phyloP scores from a whole-genome alignment of 179 eudicot species.

The Vitellaria paradoxa region DNA sequence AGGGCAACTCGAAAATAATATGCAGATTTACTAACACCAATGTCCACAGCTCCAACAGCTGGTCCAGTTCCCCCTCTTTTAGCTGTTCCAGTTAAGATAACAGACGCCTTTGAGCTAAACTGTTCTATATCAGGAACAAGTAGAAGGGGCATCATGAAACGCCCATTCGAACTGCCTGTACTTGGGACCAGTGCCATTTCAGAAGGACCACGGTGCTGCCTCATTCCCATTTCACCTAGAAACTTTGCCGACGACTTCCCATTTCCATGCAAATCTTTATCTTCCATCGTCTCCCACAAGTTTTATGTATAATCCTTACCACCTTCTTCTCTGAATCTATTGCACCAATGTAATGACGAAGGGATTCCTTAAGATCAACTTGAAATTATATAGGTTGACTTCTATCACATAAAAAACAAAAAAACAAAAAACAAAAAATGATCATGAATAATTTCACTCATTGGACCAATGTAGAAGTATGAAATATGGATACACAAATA shows the following conservation, averaged over 20 bases:
- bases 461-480: background rate
- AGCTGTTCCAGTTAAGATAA: conserved; percentile 67
- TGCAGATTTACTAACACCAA: conserved; percentile 65
- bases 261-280: background rate
- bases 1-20: conserved; percentile 82
- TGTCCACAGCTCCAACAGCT: conserved; percentile 77
- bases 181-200: conserved; percentile 21
- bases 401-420: background rate
- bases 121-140: conserved; percentile 30
- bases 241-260: background rate
- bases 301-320: background rate
- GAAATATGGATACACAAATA: background rate
- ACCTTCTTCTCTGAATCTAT: conserved; percentile 1
- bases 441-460: background rate
- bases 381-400: background rate
- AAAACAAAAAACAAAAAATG: too few species aligned
- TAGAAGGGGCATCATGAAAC: conserved; percentile 39
- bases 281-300: conserved; percentile 17
- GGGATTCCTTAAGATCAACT: background rate
- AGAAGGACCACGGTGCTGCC: conserved; percentile 14
- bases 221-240: conserved; percentile 12
- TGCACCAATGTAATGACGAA: too few species aligned
- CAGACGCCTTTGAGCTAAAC: conserved; percentile 26
- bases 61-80: conserved; percentile 56
- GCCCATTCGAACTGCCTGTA: conserved; percentile 11